Conservation (phyloP, 106 monocot species). For the Ottelia alismoides region DNA sequence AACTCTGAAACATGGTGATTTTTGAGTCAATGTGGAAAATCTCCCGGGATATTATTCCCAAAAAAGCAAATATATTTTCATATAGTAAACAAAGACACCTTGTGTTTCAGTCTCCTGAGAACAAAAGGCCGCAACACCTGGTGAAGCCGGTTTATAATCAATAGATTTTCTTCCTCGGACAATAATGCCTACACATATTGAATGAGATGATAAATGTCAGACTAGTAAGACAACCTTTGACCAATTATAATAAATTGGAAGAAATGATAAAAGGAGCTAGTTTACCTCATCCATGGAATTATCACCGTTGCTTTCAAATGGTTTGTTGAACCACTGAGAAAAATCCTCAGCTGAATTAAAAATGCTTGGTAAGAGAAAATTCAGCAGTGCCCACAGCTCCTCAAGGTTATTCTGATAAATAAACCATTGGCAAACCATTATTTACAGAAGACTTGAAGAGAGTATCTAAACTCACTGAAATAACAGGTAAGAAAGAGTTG, state of each 20-base stretch:
- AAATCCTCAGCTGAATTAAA: conserved; percentile 99
- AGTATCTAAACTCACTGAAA: neutral
- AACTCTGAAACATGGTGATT: neutral
- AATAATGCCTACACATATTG: conserved; percentile 64
- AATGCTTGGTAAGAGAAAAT: conserved; percentile 89
- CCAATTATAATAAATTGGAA: too few species aligned
- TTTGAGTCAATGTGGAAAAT: too few species aligned
- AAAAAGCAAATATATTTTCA: too few species aligned
- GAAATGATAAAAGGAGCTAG: too few species aligned
- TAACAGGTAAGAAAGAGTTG: neutral
- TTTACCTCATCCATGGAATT: conserved; percentile 79
- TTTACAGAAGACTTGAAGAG: too few species aligned
- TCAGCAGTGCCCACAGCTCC: conserved; percentile 95
- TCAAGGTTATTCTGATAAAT: conserved; percentile 82
- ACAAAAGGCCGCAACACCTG: conserved; percentile 99
- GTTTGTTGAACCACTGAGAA: conserved; percentile 99
- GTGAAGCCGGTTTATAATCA: conserved; percentile 98
- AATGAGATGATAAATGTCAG: too few species aligned
- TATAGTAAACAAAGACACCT: conserved; percentile 29
- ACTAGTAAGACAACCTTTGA: too few species aligned
- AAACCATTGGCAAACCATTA: too few species aligned
- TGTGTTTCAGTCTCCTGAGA: conserved; percentile 94
- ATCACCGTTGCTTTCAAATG: conserved; percentile 84
- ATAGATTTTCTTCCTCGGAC: conserved; percentile 96
- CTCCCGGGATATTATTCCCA: too few species aligned